Conservation (phyloP, 2,329 filamentous ascomycete species). For the Davidsoniella neocaledoniae region DNA sequence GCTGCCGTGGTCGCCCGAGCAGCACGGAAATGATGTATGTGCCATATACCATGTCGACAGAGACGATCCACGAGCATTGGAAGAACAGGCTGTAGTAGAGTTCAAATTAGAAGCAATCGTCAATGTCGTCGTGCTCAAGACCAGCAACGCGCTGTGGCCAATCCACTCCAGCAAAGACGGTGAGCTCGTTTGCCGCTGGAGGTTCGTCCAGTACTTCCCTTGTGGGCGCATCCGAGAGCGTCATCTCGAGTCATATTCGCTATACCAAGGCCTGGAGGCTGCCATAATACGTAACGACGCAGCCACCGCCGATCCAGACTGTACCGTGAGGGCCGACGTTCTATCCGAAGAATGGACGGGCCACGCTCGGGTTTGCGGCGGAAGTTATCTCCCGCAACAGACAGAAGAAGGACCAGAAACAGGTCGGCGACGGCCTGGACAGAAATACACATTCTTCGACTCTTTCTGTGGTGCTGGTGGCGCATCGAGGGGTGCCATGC, state of each 20-base stretch:
- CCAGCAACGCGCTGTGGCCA: slow-evolving; percentile 39
- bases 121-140: slow-evolving; percentile 25
- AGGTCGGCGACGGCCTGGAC: slow-evolving; percentile 16
- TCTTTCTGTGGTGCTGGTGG: slow-evolving; percentile 60
- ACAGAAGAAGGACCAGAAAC: not conserved
- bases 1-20: slow-evolving; percentile 17
- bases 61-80: slow-evolving; percentile 19
- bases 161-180: slow-evolving; percentile 20
- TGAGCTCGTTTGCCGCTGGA: slow-evolving; percentile 36
- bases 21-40: slow-evolving; percentile 27
- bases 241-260: slow-evolving; percentile 13
- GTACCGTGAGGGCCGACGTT: slow-evolving; percentile 18
- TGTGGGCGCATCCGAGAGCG: slow-evolving; percentile 10
- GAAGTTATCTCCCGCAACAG: slow-evolving; percentile 6
- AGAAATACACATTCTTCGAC: slow-evolving; percentile 52
- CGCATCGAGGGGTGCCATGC: slow-evolving; percentile 44
- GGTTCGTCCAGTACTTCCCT: slow-evolving; percentile 20
- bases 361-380: slow-evolving; percentile 8
- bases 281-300: slow-evolving; percentile 21
- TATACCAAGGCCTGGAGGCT: slow-evolving; percentile 21
- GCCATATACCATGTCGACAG: slow-evolving; percentile 25
- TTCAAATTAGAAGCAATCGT: slow-evolving; percentile 24
- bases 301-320: slow-evolving; percentile 17
- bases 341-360: slow-evolving; percentile 20
- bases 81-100: slow-evolving; percentile 26